phyloP scores from a whole-genome alignment of 768 basidiomycete species.

The Podaxis mareebaensis region DNA sequence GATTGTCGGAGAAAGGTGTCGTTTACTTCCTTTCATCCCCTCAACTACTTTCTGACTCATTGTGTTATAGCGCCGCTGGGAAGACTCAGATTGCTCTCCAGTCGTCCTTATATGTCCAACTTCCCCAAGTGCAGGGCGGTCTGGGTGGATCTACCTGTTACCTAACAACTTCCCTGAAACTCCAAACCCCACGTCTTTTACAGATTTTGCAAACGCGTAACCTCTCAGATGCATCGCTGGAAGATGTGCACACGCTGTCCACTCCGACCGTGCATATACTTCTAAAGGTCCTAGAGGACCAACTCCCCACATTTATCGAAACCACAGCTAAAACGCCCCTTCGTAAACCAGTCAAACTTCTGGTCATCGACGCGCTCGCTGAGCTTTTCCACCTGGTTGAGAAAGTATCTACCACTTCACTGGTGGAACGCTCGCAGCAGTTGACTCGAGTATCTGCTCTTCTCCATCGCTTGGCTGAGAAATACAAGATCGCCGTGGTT shows the following conservation, averaged over 20 bases:
- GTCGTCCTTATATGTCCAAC: slow-evolving; percentile 76
- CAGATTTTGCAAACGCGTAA: slow-evolving; percentile 55
- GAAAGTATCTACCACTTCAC: slow-evolving; percentile 58
- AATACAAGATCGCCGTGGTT: slow-evolving; percentile 68
- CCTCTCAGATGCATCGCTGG: slow-evolving; percentile 48
- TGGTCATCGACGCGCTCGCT: slow-evolving; percentile 87
- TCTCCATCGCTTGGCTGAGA: slow-evolving; percentile 70
- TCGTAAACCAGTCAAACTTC: slow-evolving; percentile 65
- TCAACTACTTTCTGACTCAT: not conserved
- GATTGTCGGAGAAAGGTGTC: slow-evolving; percentile 84
- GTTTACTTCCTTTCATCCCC: slow-evolving; percentile 12
- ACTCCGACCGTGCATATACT: slow-evolving; percentile 56
- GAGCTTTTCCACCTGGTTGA: slow-evolving; percentile 76
- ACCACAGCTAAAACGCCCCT: slow-evolving; percentile 28
- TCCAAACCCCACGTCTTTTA: slow-evolving; percentile 67
- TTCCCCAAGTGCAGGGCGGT: slow-evolving; percentile 57
- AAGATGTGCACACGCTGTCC: slow-evolving; percentile 62
- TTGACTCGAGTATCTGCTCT: slow-evolving; percentile 65
- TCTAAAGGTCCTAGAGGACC: slow-evolving; percentile 52
- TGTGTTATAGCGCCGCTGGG: slow-evolving; percentile 72
- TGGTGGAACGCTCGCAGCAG: slow-evolving; percentile 72
- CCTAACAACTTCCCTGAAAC: slow-evolving; percentile 68
- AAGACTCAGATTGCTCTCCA: slow-evolving; percentile 94
- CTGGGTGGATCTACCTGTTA: slow-evolving; percentile 72
- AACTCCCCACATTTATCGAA: slow-evolving; percentile 54